Conservation (phyloP, 306 rosid species). For the Fagus crenata region DNA sequence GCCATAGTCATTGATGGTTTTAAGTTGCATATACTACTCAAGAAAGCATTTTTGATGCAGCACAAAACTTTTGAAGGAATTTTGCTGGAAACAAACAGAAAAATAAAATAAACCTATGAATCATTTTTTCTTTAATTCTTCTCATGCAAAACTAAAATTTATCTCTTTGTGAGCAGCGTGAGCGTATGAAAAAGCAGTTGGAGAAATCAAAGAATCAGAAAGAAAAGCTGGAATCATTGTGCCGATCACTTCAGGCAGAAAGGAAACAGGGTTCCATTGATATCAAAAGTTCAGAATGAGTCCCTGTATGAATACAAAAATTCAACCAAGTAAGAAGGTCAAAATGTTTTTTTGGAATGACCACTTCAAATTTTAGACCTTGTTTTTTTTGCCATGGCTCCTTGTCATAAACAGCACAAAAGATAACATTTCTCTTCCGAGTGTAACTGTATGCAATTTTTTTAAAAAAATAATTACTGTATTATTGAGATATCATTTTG, state of each 20-base stretch:
- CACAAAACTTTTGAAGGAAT: too few species aligned
- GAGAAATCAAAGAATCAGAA: constrained; percentile 86
- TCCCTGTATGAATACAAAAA: constrained; percentile 37
- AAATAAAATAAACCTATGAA: too few species aligned
- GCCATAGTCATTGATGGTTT: not conserved
- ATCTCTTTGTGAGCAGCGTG: constrained; percentile 58
- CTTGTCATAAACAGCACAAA: constrained; percentile 4
- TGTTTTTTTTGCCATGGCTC: not conserved
- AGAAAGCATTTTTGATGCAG: not conserved
- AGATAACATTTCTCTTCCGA: not conserved
- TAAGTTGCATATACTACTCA: not conserved
- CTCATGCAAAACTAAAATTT: not conserved
- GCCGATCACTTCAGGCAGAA: constrained; percentile 92
- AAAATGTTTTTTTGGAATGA: constrained; percentile 11
- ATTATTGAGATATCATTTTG: not conserved
- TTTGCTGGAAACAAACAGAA: too few species aligned
- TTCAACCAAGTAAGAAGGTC: constrained; percentile 22
- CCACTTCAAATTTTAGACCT: constrained; percentile 11
- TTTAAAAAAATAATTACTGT: not conserved
- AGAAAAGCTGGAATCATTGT: constrained; percentile 79
- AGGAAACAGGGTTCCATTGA: constrained; percentile 63
- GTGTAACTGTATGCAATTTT: not conserved
- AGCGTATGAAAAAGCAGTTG: constrained; percentile 74
- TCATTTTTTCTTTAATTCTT: too few species aligned
- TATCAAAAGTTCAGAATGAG: constrained; percentile 54